These are phyloP conservation scores for Aristolochia californica DNA, from an alignment of 164 flowering plant species.

Conservation along the genomic window DNA sequence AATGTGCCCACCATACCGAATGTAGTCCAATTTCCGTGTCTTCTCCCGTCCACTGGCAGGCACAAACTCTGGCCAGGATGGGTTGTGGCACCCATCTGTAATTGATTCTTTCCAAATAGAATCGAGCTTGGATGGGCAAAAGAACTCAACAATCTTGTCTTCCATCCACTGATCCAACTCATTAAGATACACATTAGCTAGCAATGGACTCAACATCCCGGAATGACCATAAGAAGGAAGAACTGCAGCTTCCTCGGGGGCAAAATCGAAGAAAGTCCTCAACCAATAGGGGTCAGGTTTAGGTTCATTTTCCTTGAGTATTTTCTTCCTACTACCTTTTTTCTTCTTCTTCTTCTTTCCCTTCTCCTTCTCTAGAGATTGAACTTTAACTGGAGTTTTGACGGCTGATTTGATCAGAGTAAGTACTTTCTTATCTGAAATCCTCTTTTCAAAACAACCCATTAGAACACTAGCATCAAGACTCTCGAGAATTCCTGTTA, in stretches of 20 bases:
- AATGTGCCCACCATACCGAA: slow-evolving; percentile 81
- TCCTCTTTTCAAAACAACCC: slow-evolving; percentile 51
- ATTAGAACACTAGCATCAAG: slow-evolving; percentile 39
- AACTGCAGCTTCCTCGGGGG: slow-evolving; percentile 81
- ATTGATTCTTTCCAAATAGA: slow-evolving; percentile 73
- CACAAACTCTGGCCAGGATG: slow-evolving; percentile 97
- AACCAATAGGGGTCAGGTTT: slow-evolving; percentile 98
- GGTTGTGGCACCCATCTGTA: slow-evolving; percentile 73
- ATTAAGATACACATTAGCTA: slow-evolving; percentile 69
- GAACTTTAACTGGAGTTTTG: slow-evolving; percentile 9
- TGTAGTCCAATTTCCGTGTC: slow-evolving; percentile 83
- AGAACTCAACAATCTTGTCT: slow-evolving; percentile 53
- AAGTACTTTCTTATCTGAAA: slow-evolving; percentile 67
- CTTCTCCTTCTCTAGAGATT: slow-evolving; percentile 7
- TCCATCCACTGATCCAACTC: slow-evolving; percentile 84
- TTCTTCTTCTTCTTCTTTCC: slow-evolving; percentile 34
- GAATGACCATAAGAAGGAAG: slow-evolving; percentile 74
- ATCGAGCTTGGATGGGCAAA: slow-evolving; percentile 56
- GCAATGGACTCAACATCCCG: slow-evolving; percentile 87
- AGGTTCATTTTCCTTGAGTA: slow-evolving; percentile 65
- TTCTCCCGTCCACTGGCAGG: slow-evolving; percentile 77
- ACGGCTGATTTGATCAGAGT: slow-evolving; percentile 52
- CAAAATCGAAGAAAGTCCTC: slow-evolving; percentile 69
- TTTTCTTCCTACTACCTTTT: slow-evolving; percentile 45
- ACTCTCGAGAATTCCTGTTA: slow-evolving; percentile 42